phyloP scores from a whole-genome alignment of 2,329 filamentous ascomycete genomes.

The Colletotrichum salicis region DNA sequence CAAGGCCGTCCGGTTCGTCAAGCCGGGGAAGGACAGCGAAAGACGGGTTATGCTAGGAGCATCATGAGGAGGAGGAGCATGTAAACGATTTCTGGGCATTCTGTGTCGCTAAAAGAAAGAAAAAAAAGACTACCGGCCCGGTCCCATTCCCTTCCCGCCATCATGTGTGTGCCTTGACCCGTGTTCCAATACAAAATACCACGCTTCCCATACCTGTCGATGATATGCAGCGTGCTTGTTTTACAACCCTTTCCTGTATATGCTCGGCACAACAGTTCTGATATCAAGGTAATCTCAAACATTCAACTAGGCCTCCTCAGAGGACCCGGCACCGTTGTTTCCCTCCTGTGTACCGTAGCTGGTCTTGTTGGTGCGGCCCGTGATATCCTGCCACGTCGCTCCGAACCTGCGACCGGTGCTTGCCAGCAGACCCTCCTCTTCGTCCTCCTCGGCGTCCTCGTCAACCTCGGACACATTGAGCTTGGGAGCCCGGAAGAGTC shows the following conservation, averaged over 20 bases:
- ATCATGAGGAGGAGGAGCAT: conserved; percentile 33
- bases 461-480: conserved; percentile 82
- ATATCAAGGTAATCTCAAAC: neutral
- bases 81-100: conserved; percentile 20
- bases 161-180: conserved; percentile 16
- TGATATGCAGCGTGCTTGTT: conserved; percentile 4
- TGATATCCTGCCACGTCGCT: conserved; percentile 90
- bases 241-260: conserved; percentile 1
- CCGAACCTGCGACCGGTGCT: conserved; percentile 84
- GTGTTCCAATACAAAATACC: neutral
- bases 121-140: neutral
- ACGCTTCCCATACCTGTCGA: neutral
- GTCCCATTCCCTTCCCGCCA: neutral
- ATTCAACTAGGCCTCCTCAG: conserved; percentile 13
- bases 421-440: conserved; percentile 91
- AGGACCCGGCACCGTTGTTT: conserved; percentile 21
- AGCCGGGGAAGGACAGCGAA: conserved; percentile 45
- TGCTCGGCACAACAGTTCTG: neutral
- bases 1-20: conserved; percentile 69
- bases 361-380: conserved; percentile 56
- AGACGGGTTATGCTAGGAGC: conserved; percentile 51
- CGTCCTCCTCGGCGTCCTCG: conserved; percentile 88
- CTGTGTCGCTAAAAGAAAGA: neutral
- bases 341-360: conserved; percentile 27
- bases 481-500: conserved; percentile 82